phyloP scores from a whole-genome alignment of 192 early-diverging fungal species.

The Backusella mclennaniae region DNA sequence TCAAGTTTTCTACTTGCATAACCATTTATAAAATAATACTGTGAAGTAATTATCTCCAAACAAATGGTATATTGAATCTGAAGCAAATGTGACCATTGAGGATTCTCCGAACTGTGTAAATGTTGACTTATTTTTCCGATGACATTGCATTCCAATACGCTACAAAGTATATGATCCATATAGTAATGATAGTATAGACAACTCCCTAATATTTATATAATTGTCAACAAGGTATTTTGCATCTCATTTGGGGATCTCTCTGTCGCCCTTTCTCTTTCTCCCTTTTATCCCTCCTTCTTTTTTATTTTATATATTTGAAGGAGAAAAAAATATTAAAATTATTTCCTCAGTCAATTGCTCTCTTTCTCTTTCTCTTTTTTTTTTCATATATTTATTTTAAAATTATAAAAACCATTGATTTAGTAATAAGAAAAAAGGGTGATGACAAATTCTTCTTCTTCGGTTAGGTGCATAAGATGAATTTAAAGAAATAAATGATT shows the following conservation, averaged over 20 bases:
- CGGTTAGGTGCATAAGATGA: slow-evolving; percentile 10
- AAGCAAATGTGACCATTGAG: background rate
- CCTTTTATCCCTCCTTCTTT: background rate
- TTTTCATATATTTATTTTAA: background rate
- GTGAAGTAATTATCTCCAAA: background rate
- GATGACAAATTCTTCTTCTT: slow-evolving; percentile 9
- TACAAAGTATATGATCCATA: background rate
- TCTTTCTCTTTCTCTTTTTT: background rate
- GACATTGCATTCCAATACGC: background rate
- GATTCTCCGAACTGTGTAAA: background rate
- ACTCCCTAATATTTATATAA: slow-evolving; percentile 3
- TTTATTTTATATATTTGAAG: background rate
- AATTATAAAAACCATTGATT: background rate
- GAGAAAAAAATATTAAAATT: background rate
- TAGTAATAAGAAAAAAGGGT: background rate
- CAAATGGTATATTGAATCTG: background rate
- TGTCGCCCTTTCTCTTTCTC: background rate
- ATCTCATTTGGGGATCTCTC: background rate
- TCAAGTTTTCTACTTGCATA: background rate
- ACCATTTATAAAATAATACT: background rate
- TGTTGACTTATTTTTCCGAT: background rate
- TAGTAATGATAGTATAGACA: background rate
- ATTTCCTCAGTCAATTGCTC: background rate
- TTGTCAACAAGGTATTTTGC: background rate
- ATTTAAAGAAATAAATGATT: background rate